These are phyloP conservation scores for Smallanthus sonchifolius DNA, from an alignment of 129 eudicot genomes.

Conservation along the genomic window DNA sequence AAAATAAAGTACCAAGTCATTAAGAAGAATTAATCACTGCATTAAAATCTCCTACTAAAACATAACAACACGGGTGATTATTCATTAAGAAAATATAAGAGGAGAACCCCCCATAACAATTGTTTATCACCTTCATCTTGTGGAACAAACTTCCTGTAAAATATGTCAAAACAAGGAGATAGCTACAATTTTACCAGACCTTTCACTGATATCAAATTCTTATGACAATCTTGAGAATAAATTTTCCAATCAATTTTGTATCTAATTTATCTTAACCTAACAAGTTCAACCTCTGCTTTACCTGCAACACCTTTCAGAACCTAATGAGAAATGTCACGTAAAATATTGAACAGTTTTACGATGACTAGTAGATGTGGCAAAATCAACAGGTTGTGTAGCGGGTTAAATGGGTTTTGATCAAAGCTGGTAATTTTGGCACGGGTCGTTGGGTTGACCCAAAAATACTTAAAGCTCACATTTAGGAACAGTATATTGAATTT, in stretches of 20 bases:
- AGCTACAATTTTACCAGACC: conserved; percentile 58
- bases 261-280: conserved; percentile 81
- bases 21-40: too few relatives aligned
- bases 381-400: not conserved
- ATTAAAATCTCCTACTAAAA: too few relatives aligned
- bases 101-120: too few relatives aligned
- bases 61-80: too few relatives aligned
- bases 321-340: conserved; percentile 31
- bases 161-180: too few relatives aligned
- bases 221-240: conserved; percentile 61
- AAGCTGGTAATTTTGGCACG: not conserved
- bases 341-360: not conserved
- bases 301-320: conserved; percentile 91
- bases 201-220: conserved; percentile 72
- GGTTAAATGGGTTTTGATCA: not conserved
- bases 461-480: too few relatives aligned
- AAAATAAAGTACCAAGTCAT: too few relatives aligned
- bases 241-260: conserved; percentile 71
- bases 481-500: too few relatives aligned
- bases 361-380: not conserved
- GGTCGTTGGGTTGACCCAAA: too few relatives aligned
- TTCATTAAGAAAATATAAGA: too few relatives aligned
- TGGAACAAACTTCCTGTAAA: too few relatives aligned
- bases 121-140: too few relatives aligned
- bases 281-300: conserved; percentile 83